phyloP scores from a whole-genome alignment of 2,329 filamentous ascomycete species.

The Ophiostoma ulmi region DNA sequence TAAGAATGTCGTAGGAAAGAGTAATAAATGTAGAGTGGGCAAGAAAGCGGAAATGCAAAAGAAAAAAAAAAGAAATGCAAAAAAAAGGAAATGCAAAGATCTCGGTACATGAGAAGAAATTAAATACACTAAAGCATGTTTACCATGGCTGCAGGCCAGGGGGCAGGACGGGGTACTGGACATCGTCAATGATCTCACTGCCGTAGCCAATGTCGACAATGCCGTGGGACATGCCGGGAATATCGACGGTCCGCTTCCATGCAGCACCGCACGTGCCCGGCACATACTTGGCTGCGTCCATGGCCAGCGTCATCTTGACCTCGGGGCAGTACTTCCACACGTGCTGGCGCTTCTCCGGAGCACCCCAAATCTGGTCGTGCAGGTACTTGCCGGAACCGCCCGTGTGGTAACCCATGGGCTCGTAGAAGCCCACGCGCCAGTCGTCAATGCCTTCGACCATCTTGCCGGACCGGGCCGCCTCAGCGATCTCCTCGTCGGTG shows the following conservation, averaged over 20 bases:
- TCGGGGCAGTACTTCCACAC: conserved; percentile 56
- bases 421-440: conserved; percentile 49
- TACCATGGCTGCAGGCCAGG: conserved; percentile 36
- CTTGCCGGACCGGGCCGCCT: conserved; percentile 33
- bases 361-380: conserved; percentile 46
- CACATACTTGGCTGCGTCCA: conserved; percentile 50
- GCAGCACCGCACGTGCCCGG: conserved; percentile 43
- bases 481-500: conserved; percentile 29
- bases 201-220: conserved; percentile 34
- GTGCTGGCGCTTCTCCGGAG: conserved; percentile 42
- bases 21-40: neutral
- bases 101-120: neutral
- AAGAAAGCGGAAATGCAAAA: neutral
- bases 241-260: conserved; percentile 42
- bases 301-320: conserved; percentile 52
- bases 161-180: conserved; percentile 40
- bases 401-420: conserved; percentile 57
- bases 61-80: neutral
- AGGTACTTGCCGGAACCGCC: conserved; percentile 45
- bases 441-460: conserved; percentile 43
- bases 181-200: conserved; percentile 40
- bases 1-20: neutral
- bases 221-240: conserved; percentile 25
- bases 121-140: neutral
- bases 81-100: neutral